Conservation (phyloP, 176 grass and related monocot genomes). For the Hsuehochloa calcarea region DNA sequence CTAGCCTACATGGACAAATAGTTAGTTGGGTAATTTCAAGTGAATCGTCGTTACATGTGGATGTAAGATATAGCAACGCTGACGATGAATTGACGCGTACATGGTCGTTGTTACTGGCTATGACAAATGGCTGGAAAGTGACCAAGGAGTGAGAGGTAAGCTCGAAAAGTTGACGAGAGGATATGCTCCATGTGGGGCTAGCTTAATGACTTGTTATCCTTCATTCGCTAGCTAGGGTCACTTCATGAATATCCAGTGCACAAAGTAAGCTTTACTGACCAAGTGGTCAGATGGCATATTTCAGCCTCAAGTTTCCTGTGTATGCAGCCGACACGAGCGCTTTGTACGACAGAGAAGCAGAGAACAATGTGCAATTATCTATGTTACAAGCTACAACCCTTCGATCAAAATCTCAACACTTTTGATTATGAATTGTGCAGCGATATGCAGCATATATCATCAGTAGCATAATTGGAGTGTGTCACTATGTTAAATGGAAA, state of each 20-base stretch:
- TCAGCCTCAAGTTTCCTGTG: slow-evolving; percentile 7
- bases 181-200: slow-evolving; percentile 18
- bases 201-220: slow-evolving; percentile 24
- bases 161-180: slow-evolving; percentile 3
- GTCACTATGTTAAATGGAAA: not conserved
- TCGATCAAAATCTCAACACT: not conserved
- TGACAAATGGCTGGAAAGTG: not conserved
- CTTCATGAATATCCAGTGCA: slow-evolving; percentile 11
- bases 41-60: not conserved
- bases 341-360: not conserved
- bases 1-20: not conserved
- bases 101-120: not conserved
- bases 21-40: not conserved
- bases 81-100: not conserved
- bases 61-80: not conserved
- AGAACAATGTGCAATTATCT: not conserved
- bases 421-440: not conserved
- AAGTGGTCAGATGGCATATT: not conserved
- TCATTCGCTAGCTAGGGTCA: slow-evolving; percentile 9
- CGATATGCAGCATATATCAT: no score
- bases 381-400: not conserved
- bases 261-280: slow-evolving; percentile 1
- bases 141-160: not conserved
- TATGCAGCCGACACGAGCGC: not conserved
- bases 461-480: not conserved